Evolutionary conservation across 306 rosid species (phyloP).

Genomic region (Dalbergia cochinchinensis): DNA sequence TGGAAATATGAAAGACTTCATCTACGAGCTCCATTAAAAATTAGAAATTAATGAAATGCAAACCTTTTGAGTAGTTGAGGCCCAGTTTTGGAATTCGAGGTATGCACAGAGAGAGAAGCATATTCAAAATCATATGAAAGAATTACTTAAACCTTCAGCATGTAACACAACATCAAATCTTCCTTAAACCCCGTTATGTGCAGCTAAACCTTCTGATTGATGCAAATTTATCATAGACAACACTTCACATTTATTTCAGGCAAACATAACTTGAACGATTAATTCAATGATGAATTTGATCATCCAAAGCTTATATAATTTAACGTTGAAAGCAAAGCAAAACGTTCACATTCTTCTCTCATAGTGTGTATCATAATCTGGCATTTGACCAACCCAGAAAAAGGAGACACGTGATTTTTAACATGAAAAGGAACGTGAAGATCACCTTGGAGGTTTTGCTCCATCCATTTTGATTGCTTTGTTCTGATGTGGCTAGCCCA

Average conservation of each 20-base stretch:
- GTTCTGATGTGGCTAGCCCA: constrained; percentile 99
- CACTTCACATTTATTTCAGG: neutral
- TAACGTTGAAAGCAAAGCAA: neutral
- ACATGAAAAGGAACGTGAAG: constrained; percentile 14
- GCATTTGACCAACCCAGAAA: neutral
- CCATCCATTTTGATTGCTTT: constrained; percentile 99
- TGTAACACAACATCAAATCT: neutral
- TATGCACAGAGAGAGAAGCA: constrained; percentile 20
- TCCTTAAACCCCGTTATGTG: constrained; percentile 22
- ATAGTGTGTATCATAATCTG: neutral
- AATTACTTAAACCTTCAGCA: constrained; percentile 35
- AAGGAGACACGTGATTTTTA: neutral
- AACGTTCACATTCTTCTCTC: too few species aligned
- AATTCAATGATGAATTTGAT: constrained; percentile 1
- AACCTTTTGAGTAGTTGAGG: constrained; percentile 4
- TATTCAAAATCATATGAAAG: constrained; percentile 24
- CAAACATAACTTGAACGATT: constrained; percentile 13
- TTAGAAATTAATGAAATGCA: neutral
- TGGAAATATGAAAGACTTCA: neutral
- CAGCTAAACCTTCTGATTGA: too few species aligned
- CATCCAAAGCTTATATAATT: neutral
- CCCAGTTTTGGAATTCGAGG: constrained; percentile 1
- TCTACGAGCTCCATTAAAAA: neutral
- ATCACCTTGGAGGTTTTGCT: constrained; percentile 88
- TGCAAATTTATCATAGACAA: too few species aligned